phyloP scores from a whole-genome alignment of 257 asterid species.

The Ocimum tenuiflorum region DNA sequence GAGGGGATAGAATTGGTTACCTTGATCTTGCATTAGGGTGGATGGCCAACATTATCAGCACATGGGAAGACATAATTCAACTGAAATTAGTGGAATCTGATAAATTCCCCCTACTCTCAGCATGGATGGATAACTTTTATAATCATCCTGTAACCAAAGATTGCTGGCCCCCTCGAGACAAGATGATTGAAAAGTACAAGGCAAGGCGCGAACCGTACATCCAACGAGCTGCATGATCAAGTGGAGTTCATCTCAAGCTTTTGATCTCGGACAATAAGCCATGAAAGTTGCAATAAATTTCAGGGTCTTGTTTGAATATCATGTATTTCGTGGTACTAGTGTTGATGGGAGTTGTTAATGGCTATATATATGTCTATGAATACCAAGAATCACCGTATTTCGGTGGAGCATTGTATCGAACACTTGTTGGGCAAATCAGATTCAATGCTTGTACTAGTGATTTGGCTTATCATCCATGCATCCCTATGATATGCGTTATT shows the following conservation, averaged over 20 bases:
- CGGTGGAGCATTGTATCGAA: no score
- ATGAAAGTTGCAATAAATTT: neutral
- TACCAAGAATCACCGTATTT: no score
- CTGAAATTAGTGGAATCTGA: conserved; percentile 34
- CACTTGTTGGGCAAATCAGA: no score
- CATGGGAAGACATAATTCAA: conserved; percentile 38
- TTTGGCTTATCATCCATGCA: no score
- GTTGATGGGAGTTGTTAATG: neutral
- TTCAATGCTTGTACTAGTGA: no score
- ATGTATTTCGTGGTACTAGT: neutral
- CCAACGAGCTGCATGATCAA: conserved; percentile 20
- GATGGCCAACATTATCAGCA: conserved; percentile 36
- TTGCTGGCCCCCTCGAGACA: conserved; percentile 51
- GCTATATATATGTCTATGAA: no score
- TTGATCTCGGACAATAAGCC: neutral
- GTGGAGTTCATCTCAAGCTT: conserved; percentile 17
- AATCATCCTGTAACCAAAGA: conserved; percentile 43
- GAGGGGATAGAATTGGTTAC: conserved; percentile 49
- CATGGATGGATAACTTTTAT: conserved; percentile 39
- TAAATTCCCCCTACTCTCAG: conserved; percentile 35
- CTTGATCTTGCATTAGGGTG: conserved; percentile 55
- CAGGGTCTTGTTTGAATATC: neutral
- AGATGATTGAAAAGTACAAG: conserved; percentile 39
- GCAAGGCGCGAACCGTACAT: conserved; percentile 29
- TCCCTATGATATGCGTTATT: no score